Percentiles rank a stretch among this genome's conserved stretches.
Evolutionary conservation across 202 grass and related monocot genomes (phyloP).

Genomic region (Setaria italica): DNA sequence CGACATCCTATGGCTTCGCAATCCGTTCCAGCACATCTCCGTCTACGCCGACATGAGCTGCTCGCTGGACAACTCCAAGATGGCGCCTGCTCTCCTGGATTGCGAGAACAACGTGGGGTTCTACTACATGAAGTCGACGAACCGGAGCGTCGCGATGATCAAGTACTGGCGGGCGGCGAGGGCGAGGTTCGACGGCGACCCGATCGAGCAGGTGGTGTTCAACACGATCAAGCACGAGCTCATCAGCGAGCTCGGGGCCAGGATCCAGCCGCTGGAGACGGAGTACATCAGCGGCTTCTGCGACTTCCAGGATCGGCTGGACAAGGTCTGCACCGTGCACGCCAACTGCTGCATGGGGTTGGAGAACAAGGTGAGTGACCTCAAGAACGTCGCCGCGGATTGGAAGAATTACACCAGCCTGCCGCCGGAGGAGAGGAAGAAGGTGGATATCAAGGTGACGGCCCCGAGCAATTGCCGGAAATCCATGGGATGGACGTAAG

Average conservation of each 20-base stretch:
- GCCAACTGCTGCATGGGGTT: slow-evolving; percentile 60
- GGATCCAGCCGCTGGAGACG: slow-evolving; percentile 51
- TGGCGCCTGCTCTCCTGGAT: background rate
- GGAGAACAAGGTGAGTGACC: slow-evolving; percentile 63
- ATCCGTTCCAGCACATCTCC: slow-evolving; percentile 40
- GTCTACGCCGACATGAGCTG: slow-evolving; percentile 30
- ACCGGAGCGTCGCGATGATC: slow-evolving; percentile 43
- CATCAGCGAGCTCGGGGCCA: slow-evolving; percentile 5
- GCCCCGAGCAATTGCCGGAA: slow-evolving; percentile 43
- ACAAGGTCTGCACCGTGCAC: slow-evolving; percentile 64
- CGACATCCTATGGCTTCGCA: slow-evolving; percentile 58
- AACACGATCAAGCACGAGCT: slow-evolving; percentile 57
- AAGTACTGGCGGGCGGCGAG: slow-evolving; percentile 53
- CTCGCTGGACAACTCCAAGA: slow-evolving; percentile 22
- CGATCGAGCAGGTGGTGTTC: slow-evolving; percentile 60
- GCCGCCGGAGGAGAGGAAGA: slow-evolving; percentile 38
- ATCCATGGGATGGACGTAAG: slow-evolving; percentile 51
- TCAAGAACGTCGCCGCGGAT: slow-evolving; percentile 28
- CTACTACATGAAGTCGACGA: slow-evolving; percentile 55
- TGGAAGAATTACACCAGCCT: slow-evolving; percentile 59
- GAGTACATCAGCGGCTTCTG: slow-evolving; percentile 59
- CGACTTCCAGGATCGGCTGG: slow-evolving; percentile 44
- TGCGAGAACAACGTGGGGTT: slow-evolving; percentile 59
- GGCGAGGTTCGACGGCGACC: slow-evolving; percentile 21
- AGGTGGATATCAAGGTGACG: slow-evolving; percentile 18